A percentile compares a stretch with the other conserved stretches of the same genome.
Evolutionary conservation across 202 grass and related monocot species (phyloP).

Genomic region (Bolboschoenoplectus hybrid): DNA sequence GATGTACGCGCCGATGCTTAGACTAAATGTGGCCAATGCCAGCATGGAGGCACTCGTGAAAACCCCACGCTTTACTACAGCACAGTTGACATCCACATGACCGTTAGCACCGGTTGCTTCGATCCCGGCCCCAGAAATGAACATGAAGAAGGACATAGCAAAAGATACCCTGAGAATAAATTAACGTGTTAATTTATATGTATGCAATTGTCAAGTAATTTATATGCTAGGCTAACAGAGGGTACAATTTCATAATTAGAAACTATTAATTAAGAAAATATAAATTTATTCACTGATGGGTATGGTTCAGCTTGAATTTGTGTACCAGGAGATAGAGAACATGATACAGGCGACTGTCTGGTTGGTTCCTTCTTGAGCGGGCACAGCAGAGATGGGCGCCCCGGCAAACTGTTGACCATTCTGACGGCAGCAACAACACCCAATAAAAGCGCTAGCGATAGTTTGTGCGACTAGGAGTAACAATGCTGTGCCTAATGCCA

Average conservation of each 20-base stretch:
- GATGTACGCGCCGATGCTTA: slow-evolving; percentile 18
- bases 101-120: background rate
- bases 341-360: background rate
- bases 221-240: background rate
- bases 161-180: slow-evolving; percentile 26
- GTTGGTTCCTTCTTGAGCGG: slow-evolving; percentile 14
- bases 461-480: slow-evolving; percentile 47
- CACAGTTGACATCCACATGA: background rate
- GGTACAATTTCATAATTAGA: background rate
- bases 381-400: background rate
- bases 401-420: slow-evolving; percentile 18
- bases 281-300: background rate
- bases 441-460: slow-evolving; percentile 31
- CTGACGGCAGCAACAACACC: slow-evolving; percentile 62
- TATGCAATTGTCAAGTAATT: background rate
- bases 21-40: background rate
- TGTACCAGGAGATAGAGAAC: slow-evolving; percentile 28
- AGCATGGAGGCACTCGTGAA: background rate
- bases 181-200: background rate
- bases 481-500: slow-evolving; percentile 47
- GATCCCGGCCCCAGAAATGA: background rate
- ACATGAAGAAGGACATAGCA: slow-evolving; percentile 9
- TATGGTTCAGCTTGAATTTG: slow-evolving; percentile 1
- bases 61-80: background rate
- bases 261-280: background rate